Evolutionary conservation across 495 filamentous ascomycete genomes (phyloP).

Genomic region (Lasiosphaeriaceae sp.): DNA sequence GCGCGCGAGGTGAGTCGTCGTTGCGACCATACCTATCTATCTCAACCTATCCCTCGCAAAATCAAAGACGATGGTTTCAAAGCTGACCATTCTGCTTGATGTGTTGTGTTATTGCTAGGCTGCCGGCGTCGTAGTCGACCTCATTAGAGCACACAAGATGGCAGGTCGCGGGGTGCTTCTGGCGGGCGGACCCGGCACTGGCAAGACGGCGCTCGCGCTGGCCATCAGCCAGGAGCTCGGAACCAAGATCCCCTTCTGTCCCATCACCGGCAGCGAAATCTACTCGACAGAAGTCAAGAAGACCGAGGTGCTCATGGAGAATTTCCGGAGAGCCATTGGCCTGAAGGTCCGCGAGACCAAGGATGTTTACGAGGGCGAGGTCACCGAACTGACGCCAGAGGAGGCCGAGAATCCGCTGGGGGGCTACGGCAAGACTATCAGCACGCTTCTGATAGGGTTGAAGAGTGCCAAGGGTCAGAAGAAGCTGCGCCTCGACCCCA

Average conservation of each 20-base stretch:
- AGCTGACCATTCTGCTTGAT: not conserved
- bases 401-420: constrained; percentile 97
- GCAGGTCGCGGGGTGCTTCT: constrained; percentile 88
- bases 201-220: constrained; percentile 93
- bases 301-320: constrained; percentile 98
- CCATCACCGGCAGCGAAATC: constrained; percentile 94
- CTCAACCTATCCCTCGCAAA: too few species aligned
- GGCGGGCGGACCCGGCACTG: constrained; percentile 86
- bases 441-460: constrained; percentile 80
- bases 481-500: constrained; percentile 92
- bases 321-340: constrained; percentile 94
- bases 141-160: constrained; percentile 95
- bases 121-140: constrained; percentile 89
- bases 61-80: not conserved
- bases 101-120: constrained; percentile 43
- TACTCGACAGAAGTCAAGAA: constrained; percentile 98
- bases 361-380: constrained; percentile 96
- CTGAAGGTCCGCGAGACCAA: constrained; percentile 95
- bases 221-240: constrained; percentile 94
- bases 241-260: constrained; percentile 95
- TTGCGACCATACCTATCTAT: too few species aligned
- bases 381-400: constrained; percentile 92
- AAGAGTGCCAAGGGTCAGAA: constrained; percentile 93
- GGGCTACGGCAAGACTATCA: constrained; percentile 91
- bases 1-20: constrained; percentile 74